Conservation (phyloP, 768 basidiomycete genomes). For the Mycena vitilis region DNA sequence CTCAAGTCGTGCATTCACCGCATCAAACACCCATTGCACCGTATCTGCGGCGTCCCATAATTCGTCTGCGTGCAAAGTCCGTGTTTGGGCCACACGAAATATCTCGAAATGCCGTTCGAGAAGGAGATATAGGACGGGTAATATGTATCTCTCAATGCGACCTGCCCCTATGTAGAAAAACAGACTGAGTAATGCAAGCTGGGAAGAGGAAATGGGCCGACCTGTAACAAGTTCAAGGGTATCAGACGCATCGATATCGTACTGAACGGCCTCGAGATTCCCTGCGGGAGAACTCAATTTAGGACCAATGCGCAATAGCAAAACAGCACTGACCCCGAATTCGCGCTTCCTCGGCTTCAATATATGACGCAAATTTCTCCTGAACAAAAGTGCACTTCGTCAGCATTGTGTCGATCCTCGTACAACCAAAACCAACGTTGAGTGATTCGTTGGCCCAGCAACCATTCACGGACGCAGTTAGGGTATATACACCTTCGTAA, state of each 20-base stretch:
- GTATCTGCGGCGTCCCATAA: slow-evolving; percentile 18
- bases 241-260: slow-evolving; percentile 26
- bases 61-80: slow-evolving; percentile 16
- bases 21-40: slow-evolving; percentile 4
- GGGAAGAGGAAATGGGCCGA: background rate
- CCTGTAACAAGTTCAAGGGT: slow-evolving; percentile 30
- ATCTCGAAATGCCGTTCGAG: slow-evolving; percentile 30
- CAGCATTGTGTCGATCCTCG: no score
- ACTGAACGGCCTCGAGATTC: slow-evolving; percentile 32
- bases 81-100: slow-evolving; percentile 18
- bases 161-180: slow-evolving; percentile 18
- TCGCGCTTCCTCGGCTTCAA: slow-evolving; percentile 26
- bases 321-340: slow-evolving; percentile 13
- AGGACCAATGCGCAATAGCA: background rate
- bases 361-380: slow-evolving; percentile 25
- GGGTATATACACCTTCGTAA: background rate
- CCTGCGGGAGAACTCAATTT: background rate
- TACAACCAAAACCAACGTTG: slow-evolving; percentile 7
- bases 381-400: background rate
- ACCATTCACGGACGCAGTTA: slow-evolving; percentile 7
- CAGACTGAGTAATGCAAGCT: background rate
- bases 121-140: slow-evolving; percentile 21
- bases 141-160: slow-evolving; percentile 28
- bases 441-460: slow-evolving; percentile 14
- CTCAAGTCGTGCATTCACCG: slow-evolving; percentile 1